Percentiles rank a stretch among this genome's conserved stretches.
Conservation (phyloP, 2,329 filamentous ascomycete species). For the Fusarium oligoseptatum region DNA sequence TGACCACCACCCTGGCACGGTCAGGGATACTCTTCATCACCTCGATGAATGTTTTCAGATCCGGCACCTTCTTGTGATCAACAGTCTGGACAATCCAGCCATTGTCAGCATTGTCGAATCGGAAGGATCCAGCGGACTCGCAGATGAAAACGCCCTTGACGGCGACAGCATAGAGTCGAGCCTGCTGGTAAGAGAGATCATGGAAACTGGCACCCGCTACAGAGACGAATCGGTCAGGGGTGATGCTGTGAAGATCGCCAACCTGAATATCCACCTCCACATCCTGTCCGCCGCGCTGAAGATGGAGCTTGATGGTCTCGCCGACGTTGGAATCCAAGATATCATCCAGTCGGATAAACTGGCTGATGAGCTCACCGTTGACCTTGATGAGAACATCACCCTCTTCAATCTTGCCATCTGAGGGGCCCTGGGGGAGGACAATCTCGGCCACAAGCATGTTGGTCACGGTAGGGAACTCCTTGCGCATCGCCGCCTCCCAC, state of each 20-base stretch:
- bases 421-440: slow-evolving; percentile 90
- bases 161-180: slow-evolving; percentile 93
- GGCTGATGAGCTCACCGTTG: slow-evolving; percentile 91
- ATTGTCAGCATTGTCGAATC: slow-evolving; percentile 89
- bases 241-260: slow-evolving; percentile 92
- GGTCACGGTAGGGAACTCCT: slow-evolving; percentile 90
- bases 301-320: slow-evolving; percentile 79
- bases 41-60: slow-evolving; percentile 89
- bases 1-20: slow-evolving; percentile 87
- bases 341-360: slow-evolving; percentile 91
- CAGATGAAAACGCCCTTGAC: slow-evolving; percentile 95
- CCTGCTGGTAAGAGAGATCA: slow-evolving; percentile 96
- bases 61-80: slow-evolving; percentile 90
- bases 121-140: slow-evolving; percentile 94
- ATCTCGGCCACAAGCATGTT: slow-evolving; percentile 98
- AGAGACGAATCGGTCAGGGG: slow-evolving; percentile 93
- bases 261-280: slow-evolving; percentile 87
- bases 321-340: slow-evolving; percentile 91
- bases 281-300: slow-evolving; percentile 91
- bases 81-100: slow-evolving; percentile 95
- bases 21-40: slow-evolving; percentile 91
- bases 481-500: slow-evolving; percentile 88
- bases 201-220: slow-evolving; percentile 97
- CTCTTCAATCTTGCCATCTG: slow-evolving; percentile 88
- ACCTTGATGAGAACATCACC: slow-evolving; percentile 94